phyloP scores from a whole-genome alignment of 164 flowering plant genomes.

The Annona cherimola region DNA sequence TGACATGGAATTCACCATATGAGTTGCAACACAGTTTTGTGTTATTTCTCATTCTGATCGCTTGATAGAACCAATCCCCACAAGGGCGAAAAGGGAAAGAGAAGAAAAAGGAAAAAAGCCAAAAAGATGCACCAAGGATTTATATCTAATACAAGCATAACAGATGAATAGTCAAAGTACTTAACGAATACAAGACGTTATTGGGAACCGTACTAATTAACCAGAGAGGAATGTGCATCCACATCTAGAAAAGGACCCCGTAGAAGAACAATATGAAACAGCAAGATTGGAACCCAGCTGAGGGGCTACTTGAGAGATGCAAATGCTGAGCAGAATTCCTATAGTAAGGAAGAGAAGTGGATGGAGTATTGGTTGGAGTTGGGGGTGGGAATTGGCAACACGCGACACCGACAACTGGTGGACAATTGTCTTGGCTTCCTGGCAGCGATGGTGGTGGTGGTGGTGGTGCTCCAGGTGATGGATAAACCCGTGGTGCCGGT shows the following conservation, averaged over 20 bases:
- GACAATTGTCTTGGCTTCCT: background rate
- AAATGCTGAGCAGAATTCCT: slow-evolving; percentile 12
- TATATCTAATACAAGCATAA: background rate
- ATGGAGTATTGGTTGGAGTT: slow-evolving; percentile 3
- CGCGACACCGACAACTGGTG: background rate
- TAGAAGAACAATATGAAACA: background rate
- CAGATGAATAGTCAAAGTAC: background rate
- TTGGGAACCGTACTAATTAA: background rate
- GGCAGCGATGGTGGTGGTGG: slow-evolving; percentile 13
- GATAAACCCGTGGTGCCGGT: slow-evolving; percentile 4
- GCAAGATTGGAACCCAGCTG: background rate
- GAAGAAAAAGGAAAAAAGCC: background rate
- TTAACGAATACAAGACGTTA: background rate
- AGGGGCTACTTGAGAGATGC: background rate
- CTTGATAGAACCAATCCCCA: too few species aligned
- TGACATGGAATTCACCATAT: too few species aligned
- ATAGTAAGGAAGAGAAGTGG: slow-evolving; percentile 10
- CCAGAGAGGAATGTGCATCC: background rate
- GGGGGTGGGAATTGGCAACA: slow-evolving; percentile 13
- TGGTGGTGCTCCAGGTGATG: slow-evolving; percentile 7
- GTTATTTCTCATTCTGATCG: too few species aligned
- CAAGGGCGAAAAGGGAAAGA: too few species aligned
- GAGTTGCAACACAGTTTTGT: too few species aligned
- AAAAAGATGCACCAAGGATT: background rate
- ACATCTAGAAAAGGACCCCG: slow-evolving; percentile 1